phyloP scores from a whole-genome alignment of 805 yeast genomes.

The Spathaspora sp. region DNA sequence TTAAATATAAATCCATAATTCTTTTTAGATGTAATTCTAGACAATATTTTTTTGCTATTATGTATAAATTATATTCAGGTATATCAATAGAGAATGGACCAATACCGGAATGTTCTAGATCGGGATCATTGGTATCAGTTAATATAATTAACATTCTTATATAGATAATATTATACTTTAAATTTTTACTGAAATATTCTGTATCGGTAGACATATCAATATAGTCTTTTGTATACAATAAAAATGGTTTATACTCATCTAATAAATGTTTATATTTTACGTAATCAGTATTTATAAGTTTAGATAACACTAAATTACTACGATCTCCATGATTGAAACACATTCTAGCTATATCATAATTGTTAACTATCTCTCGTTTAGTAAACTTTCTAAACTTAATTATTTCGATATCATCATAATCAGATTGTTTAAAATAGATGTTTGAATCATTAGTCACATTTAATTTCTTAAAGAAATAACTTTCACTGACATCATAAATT shows the following conservation, averaged over 20 bases:
- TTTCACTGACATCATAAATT: background rate
- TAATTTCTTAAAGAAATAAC: background rate
- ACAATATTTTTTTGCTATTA: background rate
- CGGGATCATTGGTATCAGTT: background rate
- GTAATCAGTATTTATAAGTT: too few relatives aligned
- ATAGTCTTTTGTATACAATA: background rate
- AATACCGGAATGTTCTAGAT: too few relatives aligned
- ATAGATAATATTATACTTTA: too few relatives aligned
- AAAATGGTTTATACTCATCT: background rate
- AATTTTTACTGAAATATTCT: too few relatives aligned
- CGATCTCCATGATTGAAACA: too few relatives aligned
- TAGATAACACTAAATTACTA: too few relatives aligned
- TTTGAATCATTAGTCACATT: background rate
- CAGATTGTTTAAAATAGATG: background rate
- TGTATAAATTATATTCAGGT: background rate
- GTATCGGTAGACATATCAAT: background rate
- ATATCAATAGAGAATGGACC: background rate
- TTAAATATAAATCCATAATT: background rate
- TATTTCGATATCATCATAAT: background rate
- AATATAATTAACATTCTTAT: background rate
- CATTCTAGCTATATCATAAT: too few relatives aligned
- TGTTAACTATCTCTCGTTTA: too few relatives aligned
- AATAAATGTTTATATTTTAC: too few relatives aligned
- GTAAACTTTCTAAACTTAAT: background rate
- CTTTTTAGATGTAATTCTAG: background rate